These are phyloP conservation scores for Pelargonium australe DNA, from an alignment of 441 rosid genomes.

Conservation along the genomic window DNA sequence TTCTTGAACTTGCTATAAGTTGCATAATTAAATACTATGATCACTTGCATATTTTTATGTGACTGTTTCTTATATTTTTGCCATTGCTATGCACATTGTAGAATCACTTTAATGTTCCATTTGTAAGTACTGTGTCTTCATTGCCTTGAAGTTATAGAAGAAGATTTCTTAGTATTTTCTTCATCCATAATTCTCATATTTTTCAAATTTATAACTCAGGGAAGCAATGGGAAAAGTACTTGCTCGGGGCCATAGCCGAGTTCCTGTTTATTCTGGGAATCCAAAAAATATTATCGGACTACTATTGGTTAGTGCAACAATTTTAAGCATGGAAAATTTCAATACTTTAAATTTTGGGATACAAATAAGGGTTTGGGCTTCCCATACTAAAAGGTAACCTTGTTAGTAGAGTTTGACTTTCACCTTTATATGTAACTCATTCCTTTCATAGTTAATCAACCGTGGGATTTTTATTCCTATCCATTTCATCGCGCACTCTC, in stretches of 20 bases:
- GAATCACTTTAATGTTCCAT: neutral
- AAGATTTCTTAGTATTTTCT: neutral
- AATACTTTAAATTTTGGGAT: no score
- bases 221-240: conserved; percentile 97
- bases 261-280: conserved; percentile 86
- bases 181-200: neutral
- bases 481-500: no score
- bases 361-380: no score
- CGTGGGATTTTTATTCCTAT: no score
- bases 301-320: conserved; percentile 56
- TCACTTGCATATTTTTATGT: neutral
- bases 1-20: neutral
- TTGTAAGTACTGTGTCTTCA: neutral
- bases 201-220: conserved; percentile 38
- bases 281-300: conserved; percentile 85
- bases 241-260: conserved; percentile 93
- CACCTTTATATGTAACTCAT: no score
- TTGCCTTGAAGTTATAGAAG: neutral
- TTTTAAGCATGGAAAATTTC: neutral
- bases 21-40: neutral
- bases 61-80: neutral
- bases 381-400: no score
- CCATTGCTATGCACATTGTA: neutral
- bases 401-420: no score
- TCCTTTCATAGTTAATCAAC: no score